These are phyloP conservation scores for Aspergillus bombycis DNA, from an alignment of 2,329 filamentous ascomycete genomes.

Conservation along the genomic window DNA sequence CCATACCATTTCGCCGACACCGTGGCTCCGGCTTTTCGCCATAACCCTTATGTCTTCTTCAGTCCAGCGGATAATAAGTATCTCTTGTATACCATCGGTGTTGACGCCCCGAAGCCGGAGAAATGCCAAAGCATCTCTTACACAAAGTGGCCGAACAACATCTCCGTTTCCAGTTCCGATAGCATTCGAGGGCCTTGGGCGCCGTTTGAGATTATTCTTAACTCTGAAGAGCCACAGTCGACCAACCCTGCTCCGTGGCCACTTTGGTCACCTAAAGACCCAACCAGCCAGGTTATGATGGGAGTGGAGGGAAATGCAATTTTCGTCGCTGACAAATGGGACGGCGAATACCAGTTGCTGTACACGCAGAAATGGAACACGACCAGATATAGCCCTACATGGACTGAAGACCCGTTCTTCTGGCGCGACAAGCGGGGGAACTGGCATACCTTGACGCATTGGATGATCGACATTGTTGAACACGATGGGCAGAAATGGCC, in stretches of 20 bases:
- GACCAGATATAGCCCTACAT: constrained; percentile 14
- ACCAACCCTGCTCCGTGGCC: constrained; percentile 18
- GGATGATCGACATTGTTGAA: constrained; percentile 34
- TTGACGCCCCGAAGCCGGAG: constrained; percentile 29
- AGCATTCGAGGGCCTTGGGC: constrained; percentile 9
- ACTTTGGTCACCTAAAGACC: constrained; percentile 9
- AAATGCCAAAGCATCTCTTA: constrained; percentile 18
- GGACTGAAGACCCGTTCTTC: constrained; percentile 39
- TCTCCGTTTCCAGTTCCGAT: constrained; percentile 16
- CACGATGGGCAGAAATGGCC: constrained; percentile 29
- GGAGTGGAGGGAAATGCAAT: constrained; percentile 19
- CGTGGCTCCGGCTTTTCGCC: constrained; percentile 48
- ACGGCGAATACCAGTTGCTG: constrained; percentile 16
- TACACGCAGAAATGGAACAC: constrained; percentile 11
- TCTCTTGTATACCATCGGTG: constrained; percentile 52
- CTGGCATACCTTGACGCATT: constrained; percentile 40
- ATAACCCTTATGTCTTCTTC: constrained; percentile 52
- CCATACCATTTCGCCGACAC: constrained; percentile 49
- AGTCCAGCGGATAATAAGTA: constrained; percentile 50
- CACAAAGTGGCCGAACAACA: constrained; percentile 15
- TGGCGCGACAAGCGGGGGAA: constrained; percentile 42
- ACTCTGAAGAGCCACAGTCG: constrained; percentile 7
- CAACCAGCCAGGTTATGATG: constrained; percentile 8
- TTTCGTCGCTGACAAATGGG: constrained; percentile 16
- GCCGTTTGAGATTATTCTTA: constrained; percentile 2